These are phyloP conservation scores for Glutinoglossum americanum DNA, from an alignment of 495 filamentous ascomycete genomes.

Conservation along the genomic window DNA sequence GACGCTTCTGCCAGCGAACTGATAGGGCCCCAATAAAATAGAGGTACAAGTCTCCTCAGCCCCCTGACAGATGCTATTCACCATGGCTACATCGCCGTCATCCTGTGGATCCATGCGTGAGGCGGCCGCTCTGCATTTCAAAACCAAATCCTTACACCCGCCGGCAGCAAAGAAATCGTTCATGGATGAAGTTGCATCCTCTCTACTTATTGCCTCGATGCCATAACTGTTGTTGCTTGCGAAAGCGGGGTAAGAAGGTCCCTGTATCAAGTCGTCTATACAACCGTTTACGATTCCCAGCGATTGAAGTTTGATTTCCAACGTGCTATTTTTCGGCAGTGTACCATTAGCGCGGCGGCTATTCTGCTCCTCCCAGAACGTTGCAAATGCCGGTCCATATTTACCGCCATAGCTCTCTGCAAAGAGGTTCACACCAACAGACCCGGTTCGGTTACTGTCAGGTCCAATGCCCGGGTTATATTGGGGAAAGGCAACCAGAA, in stretches of 20 bases:
- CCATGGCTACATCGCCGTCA: constrained; percentile 20
- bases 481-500: constrained; percentile 41
- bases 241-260: constrained; percentile 17
- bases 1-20: constrained; percentile 18
- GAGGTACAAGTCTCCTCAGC: constrained; percentile 25
- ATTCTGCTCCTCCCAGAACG: constrained; percentile 24
- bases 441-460: constrained; percentile 18
- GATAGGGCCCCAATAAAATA: constrained; percentile 27
- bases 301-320: constrained; percentile 20
- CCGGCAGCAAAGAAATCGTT: constrained; percentile 22
- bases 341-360: constrained; percentile 15
- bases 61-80: constrained; percentile 25
- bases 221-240: constrained; percentile 25
- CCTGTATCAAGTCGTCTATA: constrained; percentile 19
- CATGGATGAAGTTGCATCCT: constrained; percentile 15
- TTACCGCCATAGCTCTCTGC: constrained; percentile 27
- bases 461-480: constrained; percentile 31
- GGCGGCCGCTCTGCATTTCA: constrained; percentile 25
- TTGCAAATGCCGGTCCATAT: constrained; percentile 24
- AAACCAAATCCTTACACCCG: constrained; percentile 31
- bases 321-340: constrained; percentile 16
- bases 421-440: constrained; percentile 23
- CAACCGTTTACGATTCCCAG: constrained; percentile 26
- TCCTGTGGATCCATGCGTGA: constrained; percentile 22
- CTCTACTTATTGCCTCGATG: constrained; percentile 17